phyloP scores from a whole-genome alignment of 306 rosid species.

The Prunus fruticosa region DNA sequence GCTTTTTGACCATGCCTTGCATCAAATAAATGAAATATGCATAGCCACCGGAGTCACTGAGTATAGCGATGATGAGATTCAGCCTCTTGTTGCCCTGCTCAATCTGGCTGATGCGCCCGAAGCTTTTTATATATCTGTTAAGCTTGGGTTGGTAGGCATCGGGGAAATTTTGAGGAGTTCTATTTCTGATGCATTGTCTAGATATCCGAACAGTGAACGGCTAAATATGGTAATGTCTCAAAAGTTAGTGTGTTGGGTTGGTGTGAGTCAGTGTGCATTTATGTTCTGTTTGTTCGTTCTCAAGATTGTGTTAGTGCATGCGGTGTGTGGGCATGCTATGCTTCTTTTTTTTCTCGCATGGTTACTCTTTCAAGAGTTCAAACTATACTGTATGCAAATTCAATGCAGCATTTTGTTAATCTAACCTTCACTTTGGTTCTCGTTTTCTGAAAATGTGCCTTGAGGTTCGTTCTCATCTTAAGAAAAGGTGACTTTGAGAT shows the following conservation, averaged over 20 bases:
- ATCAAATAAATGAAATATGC: conserved; percentile 80
- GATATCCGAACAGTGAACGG: conserved; percentile 82
- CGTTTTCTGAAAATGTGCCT: not conserved
- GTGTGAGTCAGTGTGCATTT: conserved; percentile 1
- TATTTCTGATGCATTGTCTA: conserved; percentile 63
- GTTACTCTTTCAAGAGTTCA: not conserved
- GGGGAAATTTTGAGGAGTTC: conserved; percentile 92
- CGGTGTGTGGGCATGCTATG: not conserved
- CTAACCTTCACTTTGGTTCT: not conserved
- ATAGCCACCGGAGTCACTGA: conserved; percentile 65
- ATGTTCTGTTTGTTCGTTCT: not conserved
- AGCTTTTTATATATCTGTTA: conserved; percentile 86
- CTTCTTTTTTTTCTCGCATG: not conserved
- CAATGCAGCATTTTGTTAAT: not conserved
- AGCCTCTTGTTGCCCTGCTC: conserved; percentile 85
- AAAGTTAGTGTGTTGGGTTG: not conserved
- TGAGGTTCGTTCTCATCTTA: not conserved
- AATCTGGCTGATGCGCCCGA: conserved; percentile 86
- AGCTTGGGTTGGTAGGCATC: conserved; percentile 93
- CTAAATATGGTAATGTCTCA: conserved; percentile 61
- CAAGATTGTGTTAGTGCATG: not conserved
- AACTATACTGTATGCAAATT: not conserved
- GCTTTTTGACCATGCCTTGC: conserved; percentile 87
- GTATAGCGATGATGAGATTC: conserved; percentile 83
- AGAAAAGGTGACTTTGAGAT: not conserved